Base-by-base conservation (phyloP, 768 basidiomycete species). In the Brasilioporus rufonigricans region DNA sequence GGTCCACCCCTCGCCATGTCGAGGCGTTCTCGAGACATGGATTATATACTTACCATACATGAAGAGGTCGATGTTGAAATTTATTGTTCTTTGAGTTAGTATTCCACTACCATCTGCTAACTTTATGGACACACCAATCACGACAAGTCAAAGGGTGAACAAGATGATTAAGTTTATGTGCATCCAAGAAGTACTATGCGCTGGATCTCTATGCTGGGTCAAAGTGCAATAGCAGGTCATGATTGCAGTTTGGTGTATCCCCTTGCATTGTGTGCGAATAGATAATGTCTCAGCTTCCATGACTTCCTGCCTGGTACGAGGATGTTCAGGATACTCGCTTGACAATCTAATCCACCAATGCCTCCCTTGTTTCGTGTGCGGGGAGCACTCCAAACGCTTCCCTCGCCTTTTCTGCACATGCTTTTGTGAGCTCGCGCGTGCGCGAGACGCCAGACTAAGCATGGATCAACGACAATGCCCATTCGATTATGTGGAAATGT, bases 331-430 rank as follows among this genome's bases (percentile, higher is more conserved):
- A 81, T 59, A 72, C 80, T 68, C 84, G 79, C 60, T 80, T 76
- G 41, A 87, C 77, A 21, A 91, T 85, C 32, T 79, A 79, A 55
- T 85, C 84, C 32, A 87, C 82, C 61, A 96, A 74, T 14, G 89
- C 93, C 26, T 76, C 73, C 69, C 83, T 85, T 29, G 90, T 85
- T 55, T 91, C 87, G 61, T 88, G 91, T 57, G 89, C 86, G 8
- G 95, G 95, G 50, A 98, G 77, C 7, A 78, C 69, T 31, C 70
- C 72, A 16, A 97, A 75, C 16, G 82, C 81, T 57, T 88, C 84
- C 35, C 81, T 79, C 18, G 95, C 95, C 64, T 85, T 86, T 36
- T 82, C 78, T 0, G 90, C 90, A 63, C 96, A 91, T 21, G 76
- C 72, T 41, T 74, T 72, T 6, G 95, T 95, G 23, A 98, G 84